Conservation (phyloP, 345 rosid genomes). For the Cardamine occulta region DNA sequence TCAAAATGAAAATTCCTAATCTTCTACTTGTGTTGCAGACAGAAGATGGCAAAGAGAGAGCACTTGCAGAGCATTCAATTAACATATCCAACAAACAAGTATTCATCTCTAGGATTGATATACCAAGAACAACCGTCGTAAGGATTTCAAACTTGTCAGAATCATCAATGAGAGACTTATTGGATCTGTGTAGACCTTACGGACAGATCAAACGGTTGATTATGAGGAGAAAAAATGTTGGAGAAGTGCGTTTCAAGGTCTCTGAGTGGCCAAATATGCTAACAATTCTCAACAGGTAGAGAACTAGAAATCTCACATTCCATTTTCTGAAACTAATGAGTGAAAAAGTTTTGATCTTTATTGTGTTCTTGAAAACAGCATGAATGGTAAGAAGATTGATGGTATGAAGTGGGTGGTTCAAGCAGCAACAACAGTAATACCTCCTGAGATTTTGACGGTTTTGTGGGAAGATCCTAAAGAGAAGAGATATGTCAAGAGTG, state of each 20-base stretch:
- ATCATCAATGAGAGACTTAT: neutral
- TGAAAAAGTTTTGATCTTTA: neutral
- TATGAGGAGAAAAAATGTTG: neutral
- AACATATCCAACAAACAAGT: slow-evolving; percentile 36
- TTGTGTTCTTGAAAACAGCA: slow-evolving; percentile 28
- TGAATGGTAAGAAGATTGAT: slow-evolving; percentile 46
- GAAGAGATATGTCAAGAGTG: slow-evolving; percentile 38
- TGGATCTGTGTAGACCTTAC: slow-evolving; percentile 19
- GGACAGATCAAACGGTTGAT: slow-evolving; percentile 24
- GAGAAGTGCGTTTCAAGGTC: slow-evolving; percentile 43
- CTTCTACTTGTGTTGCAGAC: slow-evolving; percentile 39
- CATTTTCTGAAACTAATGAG: neutral
- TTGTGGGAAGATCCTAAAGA: slow-evolving; percentile 50
- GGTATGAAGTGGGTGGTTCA: slow-evolving; percentile 41
- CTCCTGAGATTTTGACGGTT: slow-evolving; percentile 38
- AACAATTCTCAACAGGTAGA: slow-evolving; percentile 47
- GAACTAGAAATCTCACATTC: neutral
- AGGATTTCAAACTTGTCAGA: slow-evolving; percentile 39
- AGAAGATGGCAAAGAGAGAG: slow-evolving; percentile 54
- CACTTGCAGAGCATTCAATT: slow-evolving; percentile 46
- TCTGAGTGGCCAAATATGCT: slow-evolving; percentile 58
- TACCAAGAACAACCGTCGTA: slow-evolving; percentile 53
- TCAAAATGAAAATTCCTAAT: neutral
- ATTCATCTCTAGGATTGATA: slow-evolving; percentile 50
- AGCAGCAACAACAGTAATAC: slow-evolving; percentile 46